A percentile compares a stretch with the other conserved stretches of the same genome.
Evolutionary conservation across 306 rosid genomes (phyloP).

Genomic region (Prunus mongolica): DNA sequence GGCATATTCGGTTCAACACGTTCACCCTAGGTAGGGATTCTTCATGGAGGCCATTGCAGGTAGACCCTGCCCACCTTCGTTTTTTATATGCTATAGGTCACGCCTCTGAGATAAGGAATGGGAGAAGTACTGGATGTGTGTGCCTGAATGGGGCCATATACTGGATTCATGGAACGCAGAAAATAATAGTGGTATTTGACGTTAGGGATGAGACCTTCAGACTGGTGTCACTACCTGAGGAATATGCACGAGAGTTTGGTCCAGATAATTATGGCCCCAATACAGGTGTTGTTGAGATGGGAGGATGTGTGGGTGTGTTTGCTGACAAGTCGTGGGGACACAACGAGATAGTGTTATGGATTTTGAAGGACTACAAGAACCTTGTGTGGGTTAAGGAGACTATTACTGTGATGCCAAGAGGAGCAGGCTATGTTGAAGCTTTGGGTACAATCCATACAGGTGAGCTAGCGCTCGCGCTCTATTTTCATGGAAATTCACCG

Average conservation of each 20-base stretch:
- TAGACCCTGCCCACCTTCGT: no score
- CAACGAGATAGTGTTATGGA: not conserved
- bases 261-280: no score
- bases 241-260: not conserved
- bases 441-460: not conserved
- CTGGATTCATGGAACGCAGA: not conserved
- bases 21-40: no score
- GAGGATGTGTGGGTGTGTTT: constrained; percentile 1
- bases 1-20: not conserved
- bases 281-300: not conserved
- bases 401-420: not conserved
- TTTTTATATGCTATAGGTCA: no score
- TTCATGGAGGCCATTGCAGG: no score
- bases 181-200: not conserved
- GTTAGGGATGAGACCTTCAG: not conserved
- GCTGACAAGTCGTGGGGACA: not conserved
- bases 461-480: not conserved
- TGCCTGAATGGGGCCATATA: not conserved
- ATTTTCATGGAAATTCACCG: not conserved
- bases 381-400: not conserved
- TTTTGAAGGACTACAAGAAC: not conserved
- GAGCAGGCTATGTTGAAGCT: not conserved
- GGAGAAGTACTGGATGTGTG: not conserved
- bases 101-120: no score
- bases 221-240: not conserved